Base-by-base conservation (phyloP, 179 eudicot genomes). In the Silene coronaria region DNA sequence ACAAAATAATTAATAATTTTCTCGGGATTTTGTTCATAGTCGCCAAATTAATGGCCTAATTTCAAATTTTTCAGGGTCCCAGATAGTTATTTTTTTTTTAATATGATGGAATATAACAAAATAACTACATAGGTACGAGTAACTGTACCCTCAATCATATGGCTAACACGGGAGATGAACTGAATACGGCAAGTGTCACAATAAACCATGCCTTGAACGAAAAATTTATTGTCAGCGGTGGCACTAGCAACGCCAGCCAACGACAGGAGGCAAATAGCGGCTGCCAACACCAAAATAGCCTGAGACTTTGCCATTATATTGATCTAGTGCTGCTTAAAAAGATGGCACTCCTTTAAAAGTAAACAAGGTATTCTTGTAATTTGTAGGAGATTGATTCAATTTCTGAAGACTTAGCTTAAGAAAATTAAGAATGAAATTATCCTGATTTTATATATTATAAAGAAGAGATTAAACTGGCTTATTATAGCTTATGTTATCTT, bases 171-270 rank as follows among this genome's bases (percentile, higher is more conserved):
- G 67, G 86, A 75, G 4, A 80, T 63, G 77, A 88, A 88, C 46
- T 76, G 82, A 67, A 85, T 80, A 10, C 89, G 85, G 77, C 92
- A 89, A 1, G 84, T 82, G 81, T 89, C 92, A 67, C 92, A 89
- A 62, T 80, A 89, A n/a, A 89, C 87, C 57, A 59, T 62, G 46
- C 92, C 92, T 71, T 82, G 61, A n/a, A 89, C 83, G 17, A 23
- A 67, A 57, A 73, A 80, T 12, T 27, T 48, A 26, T 67, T 61
- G 21, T 60, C 22, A 0, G 45, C 58, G 21, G 66, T 57, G 69
- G 48, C 75, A 57, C 32, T 5, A 22, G 77, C 69, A 24, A 59
- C 48, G 9, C 75, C 75, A 1, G 72, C 76, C 77, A 80, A 55
- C 4, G 83, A 76, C 7, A 80, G 57, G 19, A 80, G 34, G 83